phyloP scores from a whole-genome alignment of 768 basidiomycete genomes.

The Tylopilus subfusipes region DNA sequence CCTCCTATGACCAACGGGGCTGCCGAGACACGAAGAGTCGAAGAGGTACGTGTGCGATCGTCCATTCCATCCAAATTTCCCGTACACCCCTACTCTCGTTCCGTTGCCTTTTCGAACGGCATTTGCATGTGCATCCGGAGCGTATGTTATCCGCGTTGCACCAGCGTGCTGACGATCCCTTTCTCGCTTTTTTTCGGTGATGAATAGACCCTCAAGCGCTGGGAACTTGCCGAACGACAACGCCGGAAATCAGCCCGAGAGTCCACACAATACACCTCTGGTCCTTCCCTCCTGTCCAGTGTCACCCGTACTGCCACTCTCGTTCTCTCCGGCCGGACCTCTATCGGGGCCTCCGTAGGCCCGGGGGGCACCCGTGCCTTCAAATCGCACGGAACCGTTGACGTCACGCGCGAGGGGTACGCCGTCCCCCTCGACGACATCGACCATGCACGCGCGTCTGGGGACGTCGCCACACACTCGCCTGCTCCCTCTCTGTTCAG shows the following conservation, averaged over 20 bases:
- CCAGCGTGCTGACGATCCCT: slow-evolving; percentile 1
- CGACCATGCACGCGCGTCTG: slow-evolving; percentile 32
- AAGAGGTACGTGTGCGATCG: slow-evolving; percentile 54
- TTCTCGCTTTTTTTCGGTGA: neutral
- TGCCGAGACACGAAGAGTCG: slow-evolving; percentile 63
- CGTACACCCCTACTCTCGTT: too few relatives aligned
- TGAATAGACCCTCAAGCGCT: slow-evolving; percentile 64
- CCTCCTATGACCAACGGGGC: slow-evolving; percentile 67
- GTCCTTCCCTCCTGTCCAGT: slow-evolving; percentile 50
- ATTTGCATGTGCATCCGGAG: neutral
- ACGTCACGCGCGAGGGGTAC: slow-evolving; percentile 31
- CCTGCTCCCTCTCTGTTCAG: slow-evolving; percentile 19
- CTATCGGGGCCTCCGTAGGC: slow-evolving; percentile 28
- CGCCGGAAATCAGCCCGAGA: slow-evolving; percentile 71
- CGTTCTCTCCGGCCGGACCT: slow-evolving; percentile 47
- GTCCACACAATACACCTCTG: slow-evolving; percentile 31
- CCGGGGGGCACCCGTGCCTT: slow-evolving; percentile 40
- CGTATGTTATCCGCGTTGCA: neutral
- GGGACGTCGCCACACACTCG: slow-evolving; percentile 36
- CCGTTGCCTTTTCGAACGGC: neutral
- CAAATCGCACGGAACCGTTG: slow-evolving; percentile 49
- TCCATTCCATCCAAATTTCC: neutral
- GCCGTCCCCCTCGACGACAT: slow-evolving; percentile 54
- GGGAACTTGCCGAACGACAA: slow-evolving; percentile 76
- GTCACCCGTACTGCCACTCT: slow-evolving; percentile 58